Percentiles rank a stretch among this genome's conserved stretches.
These are phyloP conservation scores for Begonia fuchsioides DNA, from an alignment of 306 rosid genomes.

Conservation along the genomic window DNA sequence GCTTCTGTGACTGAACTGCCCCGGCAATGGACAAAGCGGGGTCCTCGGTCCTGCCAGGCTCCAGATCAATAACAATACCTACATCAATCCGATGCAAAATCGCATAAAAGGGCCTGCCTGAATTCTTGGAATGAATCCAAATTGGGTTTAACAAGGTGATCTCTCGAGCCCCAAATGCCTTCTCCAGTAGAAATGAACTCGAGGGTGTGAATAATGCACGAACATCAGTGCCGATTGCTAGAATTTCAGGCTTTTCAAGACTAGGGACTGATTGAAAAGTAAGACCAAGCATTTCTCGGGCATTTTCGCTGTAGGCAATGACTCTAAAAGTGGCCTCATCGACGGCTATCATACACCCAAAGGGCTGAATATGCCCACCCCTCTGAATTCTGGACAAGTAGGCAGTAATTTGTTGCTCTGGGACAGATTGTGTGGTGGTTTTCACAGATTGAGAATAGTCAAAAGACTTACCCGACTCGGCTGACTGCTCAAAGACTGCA, in stretches of 20 bases:
- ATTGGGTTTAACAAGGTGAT: conserved; percentile 72
- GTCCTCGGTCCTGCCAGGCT: conserved; percentile 72
- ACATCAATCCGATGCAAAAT: conserved; percentile 75
- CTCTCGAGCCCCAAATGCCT: conserved; percentile 75
- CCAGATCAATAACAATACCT: conserved; percentile 82
- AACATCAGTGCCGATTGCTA: conserved; percentile 49
- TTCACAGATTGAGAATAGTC: conserved; percentile 38
- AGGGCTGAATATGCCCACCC: too few relatives aligned
- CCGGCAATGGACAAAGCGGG: conserved; percentile 97
- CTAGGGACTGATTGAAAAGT: conserved; percentile 62
- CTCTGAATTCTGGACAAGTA: too few relatives aligned
- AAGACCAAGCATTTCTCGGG: conserved; percentile 65
- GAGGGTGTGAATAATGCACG: conserved; percentile 48
- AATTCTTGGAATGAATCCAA: conserved; percentile 99
- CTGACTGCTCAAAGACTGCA: conserved; percentile 77
- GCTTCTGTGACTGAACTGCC: conserved; percentile 91
- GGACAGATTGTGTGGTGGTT: conserved; percentile 24
- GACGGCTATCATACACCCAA: too few relatives aligned
- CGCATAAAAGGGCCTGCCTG: too few relatives aligned
- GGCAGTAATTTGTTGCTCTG: conserved; percentile 72
- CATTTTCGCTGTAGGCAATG: conserved; percentile 63
- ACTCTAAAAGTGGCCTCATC: too few relatives aligned
- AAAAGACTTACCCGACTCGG: conserved; percentile 57
- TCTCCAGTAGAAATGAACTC: conserved; percentile 37
- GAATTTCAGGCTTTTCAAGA: conserved; percentile 23